These are phyloP conservation scores for Sugiyamaella floridensis DNA, from an alignment of 805 yeast genomes.

Conservation along the genomic window DNA sequence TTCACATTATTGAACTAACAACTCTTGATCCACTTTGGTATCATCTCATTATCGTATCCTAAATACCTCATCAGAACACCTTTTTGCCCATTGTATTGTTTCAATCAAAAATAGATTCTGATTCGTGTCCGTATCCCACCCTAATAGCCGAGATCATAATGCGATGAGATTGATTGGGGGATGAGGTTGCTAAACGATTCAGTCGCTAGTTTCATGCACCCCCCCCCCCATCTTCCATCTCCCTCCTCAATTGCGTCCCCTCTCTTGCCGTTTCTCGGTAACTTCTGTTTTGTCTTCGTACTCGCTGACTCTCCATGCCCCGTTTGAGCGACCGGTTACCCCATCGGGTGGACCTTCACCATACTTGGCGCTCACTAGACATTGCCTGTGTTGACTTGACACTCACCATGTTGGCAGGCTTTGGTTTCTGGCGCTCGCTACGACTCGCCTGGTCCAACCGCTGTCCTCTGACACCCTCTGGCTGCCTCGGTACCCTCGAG, in stretches of 20 bases:
- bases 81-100: too few species aligned
- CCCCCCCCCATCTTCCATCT: background rate
- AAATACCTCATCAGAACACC: too few species aligned
- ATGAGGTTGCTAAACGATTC: background rate
- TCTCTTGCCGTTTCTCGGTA: background rate
- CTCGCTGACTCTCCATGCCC: background rate
- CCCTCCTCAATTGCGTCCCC: too few species aligned
- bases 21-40: too few species aligned
- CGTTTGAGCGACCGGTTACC: background rate
- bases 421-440: background rate
- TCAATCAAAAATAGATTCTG: background rate
- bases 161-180: background rate
- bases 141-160: background rate
- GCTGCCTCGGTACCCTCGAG: background rate
- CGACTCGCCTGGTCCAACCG: background rate
- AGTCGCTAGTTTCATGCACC: background rate
- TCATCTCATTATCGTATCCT: too few species aligned
- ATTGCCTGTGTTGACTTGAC: background rate
- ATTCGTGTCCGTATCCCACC: background rate
- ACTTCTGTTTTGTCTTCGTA: background rate
- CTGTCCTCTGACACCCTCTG: background rate
- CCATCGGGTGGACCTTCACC: background rate
- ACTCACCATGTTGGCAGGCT: background rate
- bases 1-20: too few species aligned
- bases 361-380: background rate